These are phyloP conservation scores for Dictyostelium firmibasis DNA, from an alignment of 78 protist species.

Conservation along the genomic window DNA sequence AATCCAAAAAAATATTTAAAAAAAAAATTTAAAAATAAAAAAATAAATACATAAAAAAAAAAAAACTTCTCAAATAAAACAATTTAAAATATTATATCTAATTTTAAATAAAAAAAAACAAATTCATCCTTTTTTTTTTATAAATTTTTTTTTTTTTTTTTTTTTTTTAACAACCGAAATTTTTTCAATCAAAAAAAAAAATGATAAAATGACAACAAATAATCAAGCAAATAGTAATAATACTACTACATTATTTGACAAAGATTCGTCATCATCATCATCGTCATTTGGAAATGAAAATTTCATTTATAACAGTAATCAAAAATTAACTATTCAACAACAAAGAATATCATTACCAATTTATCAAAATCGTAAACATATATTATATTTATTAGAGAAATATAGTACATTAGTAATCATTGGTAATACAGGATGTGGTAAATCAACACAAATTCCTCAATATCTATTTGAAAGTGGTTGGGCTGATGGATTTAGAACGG, in stretches of 20 bases:
- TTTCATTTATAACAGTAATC: slow-evolving; percentile 22
- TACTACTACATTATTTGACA: neutral
- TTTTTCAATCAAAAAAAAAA: neutral
- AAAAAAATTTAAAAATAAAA: too few species aligned
- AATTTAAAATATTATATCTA: too few species aligned
- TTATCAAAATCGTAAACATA: slow-evolving; percentile 17
- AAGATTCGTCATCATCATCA: neutral
- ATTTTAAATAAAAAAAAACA: too few species aligned
- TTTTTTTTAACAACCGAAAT: neutral
- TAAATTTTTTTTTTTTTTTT: too few species aligned
- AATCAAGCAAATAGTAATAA: neutral
- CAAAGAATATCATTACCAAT: slow-evolving; percentile 68
- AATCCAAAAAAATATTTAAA: neutral
- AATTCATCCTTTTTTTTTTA: too few species aligned
- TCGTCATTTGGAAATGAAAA: neutral
- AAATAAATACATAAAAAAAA: too few species aligned
- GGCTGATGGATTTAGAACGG: slow-evolving; percentile 81
- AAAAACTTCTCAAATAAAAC: too few species aligned
- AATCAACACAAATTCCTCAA: slow-evolving; percentile 87
- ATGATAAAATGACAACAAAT: neutral
- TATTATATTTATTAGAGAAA: slow-evolving; percentile 76
- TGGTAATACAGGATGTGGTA: slow-evolving; percentile 86
- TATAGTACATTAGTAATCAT: slow-evolving; percentile 64
- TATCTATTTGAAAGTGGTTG: slow-evolving; percentile 92
- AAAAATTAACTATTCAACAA: slow-evolving; percentile 51